Conservation (phyloP, 371 early-diverging fungal species). For the Neoconidiobolus thromboides region DNA sequence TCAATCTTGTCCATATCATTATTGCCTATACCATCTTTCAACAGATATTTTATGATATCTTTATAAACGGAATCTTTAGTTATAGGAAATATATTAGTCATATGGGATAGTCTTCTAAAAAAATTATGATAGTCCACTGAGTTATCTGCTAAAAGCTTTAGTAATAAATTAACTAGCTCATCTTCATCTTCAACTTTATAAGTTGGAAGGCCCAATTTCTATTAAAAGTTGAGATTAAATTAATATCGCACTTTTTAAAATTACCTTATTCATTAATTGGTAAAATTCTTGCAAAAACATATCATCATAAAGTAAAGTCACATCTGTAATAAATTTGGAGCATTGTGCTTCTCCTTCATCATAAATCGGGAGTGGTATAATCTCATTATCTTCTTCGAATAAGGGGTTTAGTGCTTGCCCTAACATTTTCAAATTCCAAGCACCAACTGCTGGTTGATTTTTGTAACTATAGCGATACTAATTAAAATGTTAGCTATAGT, state of each 20-base stretch:
- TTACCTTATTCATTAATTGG: constrained; percentile 39
- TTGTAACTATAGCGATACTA: constrained; percentile 51
- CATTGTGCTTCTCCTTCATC: constrained; percentile 12
- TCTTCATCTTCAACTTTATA: constrained; percentile 15
- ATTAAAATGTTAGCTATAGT: constrained; percentile 7
- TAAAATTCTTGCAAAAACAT: constrained; percentile 24
- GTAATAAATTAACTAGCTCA: no score
- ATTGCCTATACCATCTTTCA: no score
- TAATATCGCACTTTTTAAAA: constrained; percentile 1
- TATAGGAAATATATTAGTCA: no score
- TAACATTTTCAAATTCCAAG: constrained; percentile 61
- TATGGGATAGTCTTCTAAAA: no score
- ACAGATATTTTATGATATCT: no score
- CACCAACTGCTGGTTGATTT: constrained; percentile 63
- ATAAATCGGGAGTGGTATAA: constrained; percentile 12
- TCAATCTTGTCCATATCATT: no score
- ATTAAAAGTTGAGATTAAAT: neutral
- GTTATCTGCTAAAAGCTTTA: no score
- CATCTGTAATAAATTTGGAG: neutral
- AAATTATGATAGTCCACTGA: no score
- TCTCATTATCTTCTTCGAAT: constrained; percentile 21
- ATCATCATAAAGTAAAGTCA: constrained; percentile 21
- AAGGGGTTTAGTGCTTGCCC: constrained; percentile 44
- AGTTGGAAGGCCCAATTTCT: constrained; percentile 9
- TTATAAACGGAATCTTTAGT: no score